Evolutionary conservation across 257 asterid genomes (phyloP).

Genomic region (Solanum acaule): DNA sequence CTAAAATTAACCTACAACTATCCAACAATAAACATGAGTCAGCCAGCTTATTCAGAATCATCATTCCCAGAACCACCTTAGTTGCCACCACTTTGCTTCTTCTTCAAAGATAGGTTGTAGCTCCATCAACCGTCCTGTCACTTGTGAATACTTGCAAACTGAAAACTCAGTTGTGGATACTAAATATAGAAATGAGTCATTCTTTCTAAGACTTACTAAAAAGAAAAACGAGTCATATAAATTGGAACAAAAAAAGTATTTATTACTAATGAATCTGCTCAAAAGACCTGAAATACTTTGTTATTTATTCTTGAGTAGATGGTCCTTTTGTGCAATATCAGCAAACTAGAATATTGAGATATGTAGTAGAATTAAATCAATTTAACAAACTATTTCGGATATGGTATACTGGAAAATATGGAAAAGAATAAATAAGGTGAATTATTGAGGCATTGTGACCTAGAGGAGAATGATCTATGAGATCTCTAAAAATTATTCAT

Average conservation of each 20-base stretch:
- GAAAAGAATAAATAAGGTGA: neutral
- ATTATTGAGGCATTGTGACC: neutral
- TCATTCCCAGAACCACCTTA: neutral
- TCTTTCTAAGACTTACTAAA: too few relatives aligned
- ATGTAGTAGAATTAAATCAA: neutral
- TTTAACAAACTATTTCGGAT: too few relatives aligned
- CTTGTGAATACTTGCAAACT: neutral
- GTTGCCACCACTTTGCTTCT: neutral
- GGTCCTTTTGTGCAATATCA: neutral
- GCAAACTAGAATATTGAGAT: neutral
- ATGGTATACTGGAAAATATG: neutral
- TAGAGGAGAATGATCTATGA: neutral
- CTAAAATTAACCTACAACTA: too few relatives aligned
- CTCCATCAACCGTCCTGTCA: neutral
- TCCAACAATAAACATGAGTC: neutral
- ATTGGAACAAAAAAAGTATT: neutral
- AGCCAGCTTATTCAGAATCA: neutral
- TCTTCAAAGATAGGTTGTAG: neutral
- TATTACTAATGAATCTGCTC: neutral
- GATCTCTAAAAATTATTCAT: neutral
- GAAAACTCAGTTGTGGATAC: neutral
- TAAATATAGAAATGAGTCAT: too few relatives aligned
- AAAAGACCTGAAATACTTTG: neutral
- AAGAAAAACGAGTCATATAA: too few relatives aligned
- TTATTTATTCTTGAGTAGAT: neutral